Evolutionary conservation across 2,329 filamentous ascomycete genomes (phyloP).

Genomic region (Cladosporium cucumerinum): DNA sequence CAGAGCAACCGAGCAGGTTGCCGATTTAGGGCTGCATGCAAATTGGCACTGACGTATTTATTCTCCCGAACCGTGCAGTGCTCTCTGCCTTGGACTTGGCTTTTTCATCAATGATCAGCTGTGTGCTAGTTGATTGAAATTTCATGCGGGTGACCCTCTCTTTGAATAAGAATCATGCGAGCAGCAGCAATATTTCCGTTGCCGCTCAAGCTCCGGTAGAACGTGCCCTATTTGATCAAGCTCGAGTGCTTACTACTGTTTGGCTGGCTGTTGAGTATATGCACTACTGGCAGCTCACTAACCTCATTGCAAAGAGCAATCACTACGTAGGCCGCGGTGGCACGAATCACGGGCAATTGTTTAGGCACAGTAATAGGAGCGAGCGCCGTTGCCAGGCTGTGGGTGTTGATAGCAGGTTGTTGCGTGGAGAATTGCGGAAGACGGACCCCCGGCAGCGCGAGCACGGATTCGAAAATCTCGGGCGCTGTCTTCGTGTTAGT

Average conservation of each 20-base stretch:
- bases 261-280: neutral
- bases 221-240: neutral
- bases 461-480: slow-evolving; percentile 15
- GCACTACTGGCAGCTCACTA: neutral
- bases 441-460: slow-evolving; percentile 1
- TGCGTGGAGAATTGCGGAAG: slow-evolving; percentile 1
- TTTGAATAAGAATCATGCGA: neutral
- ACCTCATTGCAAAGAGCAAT: neutral
- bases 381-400: neutral
- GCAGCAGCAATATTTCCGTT: neutral
- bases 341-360: neutral
- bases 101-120: neutral
- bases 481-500: slow-evolving; percentile 2
- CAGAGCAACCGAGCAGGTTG: slow-evolving; percentile 1
- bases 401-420: neutral
- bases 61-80: neutral
- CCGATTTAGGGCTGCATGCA: slow-evolving; percentile 8
- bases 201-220: slow-evolving; percentile 5
- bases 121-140: neutral
- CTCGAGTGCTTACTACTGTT: neutral
- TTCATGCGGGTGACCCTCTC: slow-evolving; percentile 2
- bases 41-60: neutral
- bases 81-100: neutral
- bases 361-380: neutral
- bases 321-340: neutral